These are phyloP conservation scores for Citrus unshiu DNA, from an alignment of 345 rosid genomes.

Conservation along the genomic window DNA sequence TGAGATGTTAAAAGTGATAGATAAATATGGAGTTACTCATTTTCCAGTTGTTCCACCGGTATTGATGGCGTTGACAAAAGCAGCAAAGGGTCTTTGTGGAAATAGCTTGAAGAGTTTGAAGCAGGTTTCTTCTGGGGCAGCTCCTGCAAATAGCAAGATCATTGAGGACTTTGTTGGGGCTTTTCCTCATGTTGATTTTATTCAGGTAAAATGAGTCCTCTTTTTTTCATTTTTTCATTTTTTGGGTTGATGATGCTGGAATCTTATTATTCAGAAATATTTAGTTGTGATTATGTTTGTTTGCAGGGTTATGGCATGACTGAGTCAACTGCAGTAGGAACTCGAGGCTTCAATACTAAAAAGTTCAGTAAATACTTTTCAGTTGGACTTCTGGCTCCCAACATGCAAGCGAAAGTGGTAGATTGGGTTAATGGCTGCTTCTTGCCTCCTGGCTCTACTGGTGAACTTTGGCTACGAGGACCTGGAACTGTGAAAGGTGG, in stretches of 20 bases:
- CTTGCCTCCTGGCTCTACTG: conserved; percentile 61
- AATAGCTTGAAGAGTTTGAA: conserved; percentile 56
- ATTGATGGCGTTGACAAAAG: conserved; percentile 44
- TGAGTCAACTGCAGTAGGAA: conserved; percentile 79
- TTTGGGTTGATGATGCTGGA: too few relatives aligned
- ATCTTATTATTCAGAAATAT: not conserved
- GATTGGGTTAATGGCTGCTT: conserved; percentile 58
- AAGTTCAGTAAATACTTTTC: conserved; percentile 44
- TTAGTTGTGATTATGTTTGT: not conserved
- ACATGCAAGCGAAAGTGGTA: conserved; percentile 73
- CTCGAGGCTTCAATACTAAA: conserved; percentile 64
- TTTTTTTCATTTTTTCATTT: too few relatives aligned
- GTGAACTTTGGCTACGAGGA: conserved; percentile 92
- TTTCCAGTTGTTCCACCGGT: conserved; percentile 82
- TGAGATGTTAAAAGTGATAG: conserved; percentile 46
- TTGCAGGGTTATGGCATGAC: conserved; percentile 90
- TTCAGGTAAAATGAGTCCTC: conserved; percentile 48
- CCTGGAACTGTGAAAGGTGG: conserved; percentile 86
- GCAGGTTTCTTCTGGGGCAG: conserved; percentile 87
- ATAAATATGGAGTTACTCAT: conserved; percentile 57
- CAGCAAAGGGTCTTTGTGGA: conserved; percentile 30
- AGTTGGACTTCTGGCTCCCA: conserved; percentile 79
- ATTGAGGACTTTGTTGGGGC: conserved; percentile 51
- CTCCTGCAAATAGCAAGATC: conserved; percentile 46
- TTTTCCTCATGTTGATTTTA: conserved; percentile 67